phyloP scores from a whole-genome alignment of 1,139 yeast genomes.

The Candida albicans region DNA sequence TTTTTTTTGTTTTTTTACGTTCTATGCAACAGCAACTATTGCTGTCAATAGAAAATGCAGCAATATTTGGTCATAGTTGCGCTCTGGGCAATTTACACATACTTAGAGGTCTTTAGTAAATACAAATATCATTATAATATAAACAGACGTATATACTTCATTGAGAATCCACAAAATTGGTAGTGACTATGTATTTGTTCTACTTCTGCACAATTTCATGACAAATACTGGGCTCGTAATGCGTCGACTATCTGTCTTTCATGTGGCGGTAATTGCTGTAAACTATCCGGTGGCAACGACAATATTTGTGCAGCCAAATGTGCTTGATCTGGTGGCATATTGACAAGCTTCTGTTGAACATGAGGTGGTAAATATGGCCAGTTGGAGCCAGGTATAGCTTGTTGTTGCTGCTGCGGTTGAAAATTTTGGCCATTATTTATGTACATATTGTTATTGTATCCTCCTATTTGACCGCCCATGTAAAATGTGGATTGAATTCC shows the following conservation, averaged over 20 bases:
- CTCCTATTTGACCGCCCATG: neutral
- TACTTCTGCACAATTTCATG: slow-evolving; percentile 5
- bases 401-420: slow-evolving; percentile 13
- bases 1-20: too few species aligned
- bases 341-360: slow-evolving; percentile 49
- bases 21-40: too few species aligned
- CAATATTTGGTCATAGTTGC: too few species aligned
- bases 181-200: too few species aligned
- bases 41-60: too few species aligned
- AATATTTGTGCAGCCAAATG: slow-evolving; percentile 65
- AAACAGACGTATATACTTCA: too few species aligned
- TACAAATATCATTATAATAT: too few species aligned
- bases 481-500: slow-evolving; percentile 8
- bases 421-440: slow-evolving; percentile 10
- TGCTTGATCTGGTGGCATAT: slow-evolving; percentile 57
- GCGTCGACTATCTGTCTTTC: slow-evolving; percentile 61
- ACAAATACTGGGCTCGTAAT: slow-evolving; percentile 57
- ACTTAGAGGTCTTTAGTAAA: too few species aligned
- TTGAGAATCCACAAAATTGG: too few species aligned
- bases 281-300: slow-evolving; percentile 54
- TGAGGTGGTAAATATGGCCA: slow-evolving; percentile 54
- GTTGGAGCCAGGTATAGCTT: slow-evolving; percentile 21
- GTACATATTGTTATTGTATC: slow-evolving; percentile 3
- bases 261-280: slow-evolving; percentile 56
- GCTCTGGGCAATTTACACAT: too few species aligned